Conservation (phyloP, 176 grass and related monocot genomes). For the Triticum monococcum region DNA sequence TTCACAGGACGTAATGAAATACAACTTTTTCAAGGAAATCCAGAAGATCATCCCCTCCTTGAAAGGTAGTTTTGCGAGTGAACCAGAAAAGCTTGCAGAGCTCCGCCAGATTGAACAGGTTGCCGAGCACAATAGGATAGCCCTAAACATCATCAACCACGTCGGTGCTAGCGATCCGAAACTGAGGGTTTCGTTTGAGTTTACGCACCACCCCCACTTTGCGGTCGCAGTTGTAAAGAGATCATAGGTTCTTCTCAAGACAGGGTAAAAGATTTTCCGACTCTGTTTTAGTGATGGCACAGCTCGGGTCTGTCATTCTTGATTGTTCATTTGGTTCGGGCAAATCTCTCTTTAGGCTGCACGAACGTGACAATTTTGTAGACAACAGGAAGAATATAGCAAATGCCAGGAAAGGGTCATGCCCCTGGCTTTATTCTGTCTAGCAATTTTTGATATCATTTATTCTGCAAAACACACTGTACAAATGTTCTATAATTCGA, state of each 20-base stretch:
- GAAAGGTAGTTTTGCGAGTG: constrained; percentile 65
- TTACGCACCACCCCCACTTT: constrained; percentile 81
- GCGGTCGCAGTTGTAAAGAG: constrained; percentile 92
- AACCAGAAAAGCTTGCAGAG: constrained; percentile 71
- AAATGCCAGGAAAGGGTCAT: background rate
- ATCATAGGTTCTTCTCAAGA: constrained; percentile 41
- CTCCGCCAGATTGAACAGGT: constrained; percentile 87
- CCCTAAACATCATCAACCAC: constrained; percentile 82
- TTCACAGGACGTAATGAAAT: constrained; percentile 69
- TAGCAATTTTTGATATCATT: constrained; percentile 15
- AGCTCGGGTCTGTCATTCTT: background rate
- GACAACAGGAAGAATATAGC: constrained; percentile 4
- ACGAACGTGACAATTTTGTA: constrained; percentile 49
- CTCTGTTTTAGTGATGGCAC: background rate
- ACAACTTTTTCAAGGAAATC: constrained; percentile 87
- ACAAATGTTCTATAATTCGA: constrained; percentile 11
- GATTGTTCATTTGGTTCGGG: constrained; percentile 20
- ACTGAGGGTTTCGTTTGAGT: constrained; percentile 79
- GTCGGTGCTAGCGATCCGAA: constrained; percentile 59
- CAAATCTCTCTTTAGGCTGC: constrained; percentile 18
- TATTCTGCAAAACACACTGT: background rate
- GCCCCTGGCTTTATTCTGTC: constrained; percentile 13
- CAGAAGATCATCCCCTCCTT: constrained; percentile 70
- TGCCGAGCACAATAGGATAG: constrained; percentile 85
- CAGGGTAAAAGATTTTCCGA: constrained; percentile 8